A percentile compares a stretch with the other conserved stretches of the same genome.
These are phyloP conservation scores for Dactylella cylindrospora DNA, from an alignment of 2,329 filamentous ascomycete genomes.

Conservation along the genomic window DNA sequence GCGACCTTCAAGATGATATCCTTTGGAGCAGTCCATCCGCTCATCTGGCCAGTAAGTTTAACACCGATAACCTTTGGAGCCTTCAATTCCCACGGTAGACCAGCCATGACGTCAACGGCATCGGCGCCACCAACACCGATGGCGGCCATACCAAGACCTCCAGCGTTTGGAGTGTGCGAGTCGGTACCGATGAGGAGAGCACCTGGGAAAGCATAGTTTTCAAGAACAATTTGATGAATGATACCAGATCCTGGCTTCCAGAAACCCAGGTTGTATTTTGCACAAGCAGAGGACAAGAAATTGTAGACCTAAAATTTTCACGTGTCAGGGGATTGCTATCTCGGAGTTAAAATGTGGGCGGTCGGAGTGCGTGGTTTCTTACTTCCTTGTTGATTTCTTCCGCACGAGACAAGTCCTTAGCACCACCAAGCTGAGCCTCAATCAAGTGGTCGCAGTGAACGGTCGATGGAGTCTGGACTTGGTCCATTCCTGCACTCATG, in stretches of 20 bases:
- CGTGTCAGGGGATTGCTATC: neutral
- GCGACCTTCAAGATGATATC: conserved; percentile 98
- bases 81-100: conserved; percentile 96
- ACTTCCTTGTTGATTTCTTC: conserved; percentile 91
- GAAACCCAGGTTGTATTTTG: conserved; percentile 99
- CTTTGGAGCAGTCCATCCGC: conserved; percentile 91
- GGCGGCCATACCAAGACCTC: conserved; percentile 90
- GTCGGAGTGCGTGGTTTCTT: neutral
- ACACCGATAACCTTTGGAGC: conserved; percentile 96
- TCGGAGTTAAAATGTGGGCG: no score
- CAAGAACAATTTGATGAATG: conserved; percentile 96
- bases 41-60: conserved; percentile 83
- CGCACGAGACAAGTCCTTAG: conserved; percentile 89
- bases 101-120: conserved; percentile 97
- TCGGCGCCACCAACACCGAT: conserved; percentile 98
- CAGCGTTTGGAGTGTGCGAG: conserved; percentile 95
- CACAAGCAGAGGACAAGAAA: conserved; percentile 88
- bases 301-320: conserved; percentile 69
- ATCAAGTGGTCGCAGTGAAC: conserved; percentile 99
- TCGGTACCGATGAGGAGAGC: conserved; percentile 97
- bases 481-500: conserved; percentile 97
- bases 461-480: conserved; percentile 88
- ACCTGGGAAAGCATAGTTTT: conserved; percentile 99
- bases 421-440: conserved; percentile 90
- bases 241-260: conserved; percentile 98